Evolutionary conservation across 176 grass and related monocot species (phyloP).

Genomic region (Ampelocalamus luodianensis): DNA sequence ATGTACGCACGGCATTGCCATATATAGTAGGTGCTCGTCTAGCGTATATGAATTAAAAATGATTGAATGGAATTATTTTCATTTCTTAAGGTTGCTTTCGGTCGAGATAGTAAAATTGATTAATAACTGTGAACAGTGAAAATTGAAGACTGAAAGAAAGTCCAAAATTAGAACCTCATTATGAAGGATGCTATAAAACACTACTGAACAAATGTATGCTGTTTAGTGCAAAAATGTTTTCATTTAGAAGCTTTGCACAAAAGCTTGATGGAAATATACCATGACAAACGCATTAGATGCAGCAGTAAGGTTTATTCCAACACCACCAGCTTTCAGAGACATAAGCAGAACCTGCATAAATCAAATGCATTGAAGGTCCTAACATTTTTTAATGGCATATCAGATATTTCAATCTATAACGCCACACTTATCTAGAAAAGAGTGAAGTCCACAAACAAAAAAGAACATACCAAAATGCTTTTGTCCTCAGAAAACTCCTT

Average conservation of each 20-base stretch:
- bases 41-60: neutral
- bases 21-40: neutral
- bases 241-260: neutral
- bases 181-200: neutral
- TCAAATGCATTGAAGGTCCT: constrained; percentile 31
- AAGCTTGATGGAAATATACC: constrained; percentile 51
- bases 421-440: neutral
- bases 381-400: neutral
- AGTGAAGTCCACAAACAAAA: constrained; percentile 32
- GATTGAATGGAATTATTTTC: neutral
- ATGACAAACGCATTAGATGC: constrained; percentile 97
- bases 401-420: neutral
- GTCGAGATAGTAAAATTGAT: neutral
- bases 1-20: neutral
- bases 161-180: neutral
- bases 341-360: constrained; percentile 81
- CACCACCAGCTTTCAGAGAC: constrained; percentile 96
- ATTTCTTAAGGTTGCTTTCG: neutral
- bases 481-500: constrained; percentile 78
- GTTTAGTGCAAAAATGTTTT: neutral
- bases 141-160: neutral
- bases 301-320: constrained; percentile 97
- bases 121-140: neutral
- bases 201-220: neutral
- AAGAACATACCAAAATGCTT: constrained; percentile 61